Conservation (phyloP, 805 yeast species). For the Saccharomycopsis fibuligera region DNA sequence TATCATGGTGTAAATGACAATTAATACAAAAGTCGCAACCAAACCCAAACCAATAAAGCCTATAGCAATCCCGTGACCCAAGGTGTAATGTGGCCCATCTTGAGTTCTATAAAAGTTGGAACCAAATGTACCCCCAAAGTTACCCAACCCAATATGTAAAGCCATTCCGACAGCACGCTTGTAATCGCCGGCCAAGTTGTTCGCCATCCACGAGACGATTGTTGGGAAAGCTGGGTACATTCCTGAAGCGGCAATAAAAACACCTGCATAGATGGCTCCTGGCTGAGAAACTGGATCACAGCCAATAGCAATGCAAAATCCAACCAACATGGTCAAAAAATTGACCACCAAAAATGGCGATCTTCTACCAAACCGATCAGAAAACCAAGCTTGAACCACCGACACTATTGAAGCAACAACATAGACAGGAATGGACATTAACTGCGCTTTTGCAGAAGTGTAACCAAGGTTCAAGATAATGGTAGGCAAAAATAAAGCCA, state of each 20-base stretch:
- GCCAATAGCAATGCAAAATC: conserved; percentile 29
- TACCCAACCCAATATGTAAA: conserved; percentile 35
- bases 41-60: conserved; percentile 32
- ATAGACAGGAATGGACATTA: conserved; percentile 40
- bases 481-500: conserved; percentile 40
- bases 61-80: conserved; percentile 32
- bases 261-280: conserved; percentile 30
- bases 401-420: conserved; percentile 30
- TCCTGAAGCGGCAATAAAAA: conserved; percentile 30
- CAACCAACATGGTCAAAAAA: conserved; percentile 28
- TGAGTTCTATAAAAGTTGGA: conserved; percentile 29
- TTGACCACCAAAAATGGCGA: conserved; percentile 29
- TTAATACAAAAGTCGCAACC: conserved; percentile 23
- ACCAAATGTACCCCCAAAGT: conserved; percentile 33
- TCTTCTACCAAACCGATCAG: conserved; percentile 28
- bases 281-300: conserved; percentile 26
- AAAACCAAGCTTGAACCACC: conserved; percentile 27
- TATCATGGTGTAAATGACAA: conserved; percentile 24
- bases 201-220: conserved; percentile 33
- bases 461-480: conserved; percentile 40
- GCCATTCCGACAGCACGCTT: conserved; percentile 36
- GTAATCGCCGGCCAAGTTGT: conserved; percentile 32
- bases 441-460: conserved; percentile 35
- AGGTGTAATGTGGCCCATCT: conserved; percentile 26
- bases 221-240: conserved; percentile 30